Evolutionary conservation across 495 filamentous ascomycete species (phyloP).

Genomic region (Penicillium odoratum): DNA sequence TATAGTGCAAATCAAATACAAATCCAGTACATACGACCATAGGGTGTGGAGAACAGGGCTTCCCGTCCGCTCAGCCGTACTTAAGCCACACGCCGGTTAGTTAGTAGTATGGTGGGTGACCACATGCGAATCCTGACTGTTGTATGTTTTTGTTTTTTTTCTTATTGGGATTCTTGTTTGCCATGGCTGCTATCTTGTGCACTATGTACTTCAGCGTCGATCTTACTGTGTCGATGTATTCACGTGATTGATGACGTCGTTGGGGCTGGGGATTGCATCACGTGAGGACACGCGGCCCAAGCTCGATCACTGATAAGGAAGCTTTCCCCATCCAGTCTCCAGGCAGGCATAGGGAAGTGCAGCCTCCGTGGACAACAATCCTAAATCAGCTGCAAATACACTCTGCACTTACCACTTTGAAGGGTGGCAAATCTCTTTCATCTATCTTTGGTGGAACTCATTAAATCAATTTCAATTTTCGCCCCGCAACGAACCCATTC

Average conservation of each 20-base stretch:
- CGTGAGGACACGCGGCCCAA: slow-evolving; percentile 30
- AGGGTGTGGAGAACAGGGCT: too few species aligned
- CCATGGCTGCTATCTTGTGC: too few species aligned
- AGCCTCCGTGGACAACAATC: neutral
- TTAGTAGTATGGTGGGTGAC: too few species aligned
- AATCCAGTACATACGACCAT: too few species aligned
- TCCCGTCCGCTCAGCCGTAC: too few species aligned
- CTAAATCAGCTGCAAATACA: neutral
- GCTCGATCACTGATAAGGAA: slow-evolving; percentile 19
- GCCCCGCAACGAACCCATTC: slow-evolving; percentile 12
- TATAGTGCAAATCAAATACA: too few species aligned
- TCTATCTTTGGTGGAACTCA: neutral
- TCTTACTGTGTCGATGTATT: neutral
- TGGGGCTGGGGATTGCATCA: slow-evolving; percentile 9
- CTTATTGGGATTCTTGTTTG: too few species aligned
- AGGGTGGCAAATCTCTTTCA: neutral
- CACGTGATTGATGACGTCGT: slow-evolving; percentile 12
- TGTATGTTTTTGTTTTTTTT: too few species aligned
- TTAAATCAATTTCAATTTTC: neutral
- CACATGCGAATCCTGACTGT: too few species aligned
- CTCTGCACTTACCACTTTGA: neutral
- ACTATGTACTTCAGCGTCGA: too few species aligned
- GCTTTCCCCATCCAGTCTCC: slow-evolving; percentile 9
- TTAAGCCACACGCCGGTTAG: too few species aligned
- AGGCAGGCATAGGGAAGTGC: neutral